phyloP scores from a whole-genome alignment of 768 basidiomycete species.

The Obba rivulosa region DNA sequence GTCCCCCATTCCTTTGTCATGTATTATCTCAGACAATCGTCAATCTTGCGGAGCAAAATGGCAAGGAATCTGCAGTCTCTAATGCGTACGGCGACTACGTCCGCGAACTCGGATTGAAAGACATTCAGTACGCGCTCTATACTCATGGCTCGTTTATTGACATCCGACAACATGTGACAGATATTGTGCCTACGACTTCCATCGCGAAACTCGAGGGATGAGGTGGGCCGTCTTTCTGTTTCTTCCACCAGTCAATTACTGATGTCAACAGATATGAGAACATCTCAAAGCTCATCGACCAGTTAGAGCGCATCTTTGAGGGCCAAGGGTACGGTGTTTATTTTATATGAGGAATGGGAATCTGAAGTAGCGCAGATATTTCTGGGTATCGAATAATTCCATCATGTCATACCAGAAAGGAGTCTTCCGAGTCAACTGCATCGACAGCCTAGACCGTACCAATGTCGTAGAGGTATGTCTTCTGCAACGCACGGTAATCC shows the following conservation, averaged over 20 bases:
- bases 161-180: conserved; percentile 27
- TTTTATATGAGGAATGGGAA: background rate
- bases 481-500: background rate
- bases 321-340: conserved; percentile 57
- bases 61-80: conserved; percentile 81
- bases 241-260: conserved; percentile 1
- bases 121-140: conserved; percentile 47
- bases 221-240: conserved; percentile 44
- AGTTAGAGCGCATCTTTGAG: conserved; percentile 72
- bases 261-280: conserved; percentile 69
- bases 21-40: conserved; percentile 56
- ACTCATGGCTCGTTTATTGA: background rate
- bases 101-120: conserved; percentile 46
- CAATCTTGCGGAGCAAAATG: conserved; percentile 87
- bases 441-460: conserved; percentile 92
- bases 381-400: conserved; percentile 71
- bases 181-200: conserved; percentile 88
- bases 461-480: conserved; percentile 83
- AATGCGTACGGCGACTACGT: conserved; percentile 71
- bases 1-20: background rate
- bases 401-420: conserved; percentile 80
- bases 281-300: conserved; percentile 67
- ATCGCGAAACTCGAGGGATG: conserved; percentile 92
- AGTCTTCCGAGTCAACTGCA: conserved; percentile 88
- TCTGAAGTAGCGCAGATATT: conserved; percentile 44